Conservation (phyloP, 202 grass and related monocot species). For the Carex arenaria region DNA sequence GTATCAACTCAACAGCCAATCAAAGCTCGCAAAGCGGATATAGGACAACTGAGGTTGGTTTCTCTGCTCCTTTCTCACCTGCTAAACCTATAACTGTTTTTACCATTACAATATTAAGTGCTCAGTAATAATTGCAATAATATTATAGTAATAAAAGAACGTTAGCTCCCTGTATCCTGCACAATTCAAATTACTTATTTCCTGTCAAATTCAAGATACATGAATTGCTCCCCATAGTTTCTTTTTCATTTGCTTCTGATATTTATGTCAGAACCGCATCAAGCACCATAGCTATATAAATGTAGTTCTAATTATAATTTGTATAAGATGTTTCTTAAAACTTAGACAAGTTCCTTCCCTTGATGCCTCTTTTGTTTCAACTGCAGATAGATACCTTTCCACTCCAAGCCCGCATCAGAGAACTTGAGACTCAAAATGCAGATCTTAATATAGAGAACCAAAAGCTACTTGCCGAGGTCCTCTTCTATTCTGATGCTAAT, state of each 20-base stretch:
- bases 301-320: neutral
- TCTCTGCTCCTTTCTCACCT: neutral
- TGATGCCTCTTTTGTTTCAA: neutral
- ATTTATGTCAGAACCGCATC: neutral
- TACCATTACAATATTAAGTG: no score
- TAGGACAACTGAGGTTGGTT: conserved; percentile 38
- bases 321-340: neutral
- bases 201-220: neutral
- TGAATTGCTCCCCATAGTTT: neutral
- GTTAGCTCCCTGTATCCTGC: neutral
- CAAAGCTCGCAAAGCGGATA: neutral
- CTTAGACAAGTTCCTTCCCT: neutral
- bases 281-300: neutral
- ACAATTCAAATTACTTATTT: neutral
- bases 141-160: no score
- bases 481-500: neutral
- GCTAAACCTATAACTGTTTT: no score
- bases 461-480: conserved; percentile 59
- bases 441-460: conserved; percentile 68
- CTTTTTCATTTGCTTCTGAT: neutral
- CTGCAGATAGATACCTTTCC: conserved; percentile 30
- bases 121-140: no score
- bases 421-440: conserved; percentile 56
- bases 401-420: conserved; percentile 50
- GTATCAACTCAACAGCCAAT: conserved; percentile 25